Base-by-base conservation (phyloP, 202 grass and related monocot species). In the Eragrostis tef region DNA sequence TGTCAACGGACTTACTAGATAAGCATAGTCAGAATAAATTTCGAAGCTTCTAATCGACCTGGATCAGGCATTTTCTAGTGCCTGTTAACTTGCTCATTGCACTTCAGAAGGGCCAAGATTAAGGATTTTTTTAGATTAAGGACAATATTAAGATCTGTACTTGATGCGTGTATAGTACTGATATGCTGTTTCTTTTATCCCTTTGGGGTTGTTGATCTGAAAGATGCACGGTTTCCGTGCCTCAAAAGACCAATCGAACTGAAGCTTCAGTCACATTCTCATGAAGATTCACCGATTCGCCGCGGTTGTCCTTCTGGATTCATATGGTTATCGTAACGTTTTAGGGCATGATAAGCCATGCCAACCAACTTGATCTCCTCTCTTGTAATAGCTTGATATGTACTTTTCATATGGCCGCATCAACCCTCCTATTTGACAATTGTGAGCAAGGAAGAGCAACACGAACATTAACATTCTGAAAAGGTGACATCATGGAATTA, bases 261-360 rank as follows among this genome's bases (percentile, higher is more conserved):
- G 34, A 58, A 34, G 44, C 70, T 46, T 27, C 53, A 0, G 57
- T 48, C 58, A 17, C 9, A 53, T 39, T 78, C 47, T 56, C n/a
- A 64, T 58, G 69, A 64, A 14, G 21, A 80, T 39, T n/a, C 14
- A 72, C 45, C 83, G 83, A 78, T 66, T 78, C 67, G 67, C 83
- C 67, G 78, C 87, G 5, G 66, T 67, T 61, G 51, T 12, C 64
- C 70, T 70, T 84, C 77, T 74, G 51, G 13, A 60, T 50, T 64
- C 39, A 9, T 62, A 77, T 29, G 57, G 60, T 39, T 44, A 45
- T 45, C 3, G 2, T 49, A 24, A 43, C 80, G 31, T 53, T 64
- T 78, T 82, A 26, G 4, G 67, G 67, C 42, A 71, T 45, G 66
- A 86, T 54, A 82, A 75, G 78, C 6, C 66, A 70, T n/a, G 25